Base-by-base conservation (phyloP, 2,329 filamentous ascomycete species). In the Fusarium bulbicola region DNA sequence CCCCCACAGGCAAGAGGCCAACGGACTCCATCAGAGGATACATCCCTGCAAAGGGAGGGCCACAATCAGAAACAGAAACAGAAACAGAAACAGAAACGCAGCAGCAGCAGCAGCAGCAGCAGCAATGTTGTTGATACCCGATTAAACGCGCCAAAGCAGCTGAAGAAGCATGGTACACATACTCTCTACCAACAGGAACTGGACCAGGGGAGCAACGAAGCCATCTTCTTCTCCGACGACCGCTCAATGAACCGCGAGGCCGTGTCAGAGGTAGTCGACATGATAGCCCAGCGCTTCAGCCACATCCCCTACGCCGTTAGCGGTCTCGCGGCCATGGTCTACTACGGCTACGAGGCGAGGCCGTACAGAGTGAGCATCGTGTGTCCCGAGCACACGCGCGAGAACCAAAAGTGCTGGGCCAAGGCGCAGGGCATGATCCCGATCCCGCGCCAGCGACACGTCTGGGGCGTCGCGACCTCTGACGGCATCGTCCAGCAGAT, bases 231-330 rank as follows among this genome's bases (percentile, higher is more conserved):
- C 57, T 52, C 65, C 47, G 58, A 61, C 46, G 54, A 70, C 56
- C 66, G 63, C 37, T 70, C 74, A 57, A 81, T 84, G 72, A 74
- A 62, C 39, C 72, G 56, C 3, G 63, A 66, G n/a, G 77, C 77
- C 50, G 79, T 86, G 14, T 66, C 62, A 18, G 79, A 84, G 52
- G 75, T 87, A 34, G 81, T 87, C 70, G 72, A 76, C 30, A 74
- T 77, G n/a, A 74, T 89, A 46, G 80, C 84, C 63, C 53, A 57
- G 1, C 77, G 81, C 9, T 81, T 89, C 26, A 72, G 75, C 24
- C 83, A 86, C 74, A 80, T 86, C 3, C 83, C 81, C 26, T 88
- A 87, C 75, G 83, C 83, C 16, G 81, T 89, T 46, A 82, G 79
- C 71, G 87, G 87, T 28, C 79, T 82, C 28, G 81, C 82, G 1